Evolutionary conservation across 2,329 filamentous ascomycete genomes (phyloP).

Genomic region (Penicillium frequentans): DNA sequence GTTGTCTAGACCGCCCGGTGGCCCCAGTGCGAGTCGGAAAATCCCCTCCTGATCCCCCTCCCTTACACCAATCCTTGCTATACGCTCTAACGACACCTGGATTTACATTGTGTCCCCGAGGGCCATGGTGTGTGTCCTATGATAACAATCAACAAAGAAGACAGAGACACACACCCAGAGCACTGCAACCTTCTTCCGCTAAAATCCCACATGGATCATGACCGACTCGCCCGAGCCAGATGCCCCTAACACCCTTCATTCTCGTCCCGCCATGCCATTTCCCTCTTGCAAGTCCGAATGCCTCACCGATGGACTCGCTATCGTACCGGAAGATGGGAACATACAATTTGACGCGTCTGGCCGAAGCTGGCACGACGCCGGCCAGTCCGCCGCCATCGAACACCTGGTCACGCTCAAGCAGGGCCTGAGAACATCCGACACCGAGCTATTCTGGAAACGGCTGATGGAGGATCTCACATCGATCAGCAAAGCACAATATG

Average conservation of each 20-base stretch:
- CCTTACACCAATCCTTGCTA: conserved; percentile 5
- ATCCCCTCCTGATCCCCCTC: conserved; percentile 24
- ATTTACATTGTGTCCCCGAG: conserved; percentile 1
- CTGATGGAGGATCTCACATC: conserved; percentile 64
- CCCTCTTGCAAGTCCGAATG: conserved; percentile 34
- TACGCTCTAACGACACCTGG: neutral
- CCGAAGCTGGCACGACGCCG: conserved; percentile 40
- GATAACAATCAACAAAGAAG: neutral
- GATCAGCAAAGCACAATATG: conserved; percentile 62
- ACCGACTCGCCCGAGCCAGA: conserved; percentile 34
- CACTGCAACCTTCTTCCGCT: neutral
- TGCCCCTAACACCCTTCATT: conserved; percentile 28
- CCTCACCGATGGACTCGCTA: conserved; percentile 22
- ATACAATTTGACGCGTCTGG: conserved; percentile 23
- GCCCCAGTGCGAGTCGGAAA: conserved; percentile 24
- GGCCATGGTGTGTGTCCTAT: conserved; percentile 26
- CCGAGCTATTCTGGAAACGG: conserved; percentile 63
- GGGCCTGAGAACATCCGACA: conserved; percentile 52
- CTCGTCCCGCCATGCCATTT: conserved; percentile 27
- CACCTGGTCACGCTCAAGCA: conserved; percentile 60
- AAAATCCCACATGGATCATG: conserved; percentile 32
- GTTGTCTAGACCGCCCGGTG: conserved; percentile 37
- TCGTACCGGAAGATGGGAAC: conserved; percentile 24
- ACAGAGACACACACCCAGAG: neutral
- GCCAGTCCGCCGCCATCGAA: conserved; percentile 63